These are phyloP conservation scores for Dictyostelium citrinum DNA, from an alignment of 78 protist species.

Conservation along the genomic window DNA sequence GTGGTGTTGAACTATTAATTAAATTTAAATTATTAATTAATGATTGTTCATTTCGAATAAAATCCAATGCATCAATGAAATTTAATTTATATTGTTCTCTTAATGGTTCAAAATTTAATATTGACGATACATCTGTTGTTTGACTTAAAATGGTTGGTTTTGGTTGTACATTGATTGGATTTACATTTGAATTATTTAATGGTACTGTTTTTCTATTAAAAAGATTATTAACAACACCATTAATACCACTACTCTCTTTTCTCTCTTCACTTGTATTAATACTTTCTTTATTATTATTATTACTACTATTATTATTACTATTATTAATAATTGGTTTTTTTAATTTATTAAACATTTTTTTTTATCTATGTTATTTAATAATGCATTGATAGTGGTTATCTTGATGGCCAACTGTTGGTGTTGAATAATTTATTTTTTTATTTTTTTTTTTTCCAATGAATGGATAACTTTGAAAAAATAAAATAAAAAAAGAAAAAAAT, in stretches of 20 bases:
- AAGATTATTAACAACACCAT: background rate
- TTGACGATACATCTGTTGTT: background rate
- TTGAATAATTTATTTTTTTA: no score
- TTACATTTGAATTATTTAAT: background rate
- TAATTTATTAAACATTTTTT: constrained; percentile 4
- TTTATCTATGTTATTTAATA: no score
- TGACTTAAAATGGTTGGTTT: background rate
- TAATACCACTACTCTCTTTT: background rate
- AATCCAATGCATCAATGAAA: background rate
- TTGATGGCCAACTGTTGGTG: no score
- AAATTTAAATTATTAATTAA: background rate
- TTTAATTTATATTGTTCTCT: constrained; percentile 17
- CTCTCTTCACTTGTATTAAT: background rate
- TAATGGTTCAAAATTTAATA: background rate
- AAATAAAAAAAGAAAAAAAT: no score
- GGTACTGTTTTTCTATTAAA: background rate
- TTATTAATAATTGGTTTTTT: background rate
- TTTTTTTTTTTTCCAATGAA: background rate
- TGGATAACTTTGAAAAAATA: background rate
- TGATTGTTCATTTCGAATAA: background rate
- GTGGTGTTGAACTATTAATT: background rate
- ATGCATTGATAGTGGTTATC: no score
- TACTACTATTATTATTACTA: background rate
- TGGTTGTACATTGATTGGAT: background rate
- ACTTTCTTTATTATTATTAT: background rate